Base-by-base conservation (phyloP, 129 eudicot species). In the Escallonia rubra region DNA sequence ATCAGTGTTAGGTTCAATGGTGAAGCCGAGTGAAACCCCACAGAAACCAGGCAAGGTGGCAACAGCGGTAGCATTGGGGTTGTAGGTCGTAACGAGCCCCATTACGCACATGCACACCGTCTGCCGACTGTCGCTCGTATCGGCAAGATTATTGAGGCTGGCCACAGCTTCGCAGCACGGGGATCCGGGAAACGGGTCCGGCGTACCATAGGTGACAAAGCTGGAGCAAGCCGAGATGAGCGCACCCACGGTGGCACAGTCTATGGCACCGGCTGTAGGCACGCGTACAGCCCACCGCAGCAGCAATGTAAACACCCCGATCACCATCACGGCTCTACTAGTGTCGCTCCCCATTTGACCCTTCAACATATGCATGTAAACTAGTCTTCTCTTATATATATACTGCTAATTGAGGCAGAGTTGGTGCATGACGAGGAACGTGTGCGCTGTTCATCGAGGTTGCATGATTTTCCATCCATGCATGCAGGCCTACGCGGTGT, bases 11-110 rank as follows among this genome's bases (percentile, higher is more conserved):
- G 96, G 95, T 52, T 89, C 92, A 48, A 93, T 84, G 59, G 87
- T 80, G 67, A 93, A 89, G 57, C 98, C 98, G 15, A 93, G 89
- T 11, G 98, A 89, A 41, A 93, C 95, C 0, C 98, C 98, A 55
- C 98, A 92, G 55, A 92, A 89, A 11, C 98, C 96, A 34, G 98
- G 95, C 78, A 92, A 69, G 3, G 88, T 82, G 51, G 88, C 88
- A 42, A 82, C 63, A 49, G 92, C 76, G 63, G 85, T 82, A 55
- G 85, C 79, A 60, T 70, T 71, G 8, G 85, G 63, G 57, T 50
- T 74, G 56, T 79, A 76, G 23, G 83, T 50, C 1, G 81, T 57
- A 23, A 86, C 72, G 49, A 76, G 60, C 2, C 83, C 87, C 83
- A 82, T 85, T 56, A 85, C 41, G 78, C 91, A 85, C 49, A 70